Percentiles rank a stretch among this genome's conserved stretches.
Conservation (phyloP, 1,284 basidiomycete species). For the Cyathus pygmaeus region DNA sequence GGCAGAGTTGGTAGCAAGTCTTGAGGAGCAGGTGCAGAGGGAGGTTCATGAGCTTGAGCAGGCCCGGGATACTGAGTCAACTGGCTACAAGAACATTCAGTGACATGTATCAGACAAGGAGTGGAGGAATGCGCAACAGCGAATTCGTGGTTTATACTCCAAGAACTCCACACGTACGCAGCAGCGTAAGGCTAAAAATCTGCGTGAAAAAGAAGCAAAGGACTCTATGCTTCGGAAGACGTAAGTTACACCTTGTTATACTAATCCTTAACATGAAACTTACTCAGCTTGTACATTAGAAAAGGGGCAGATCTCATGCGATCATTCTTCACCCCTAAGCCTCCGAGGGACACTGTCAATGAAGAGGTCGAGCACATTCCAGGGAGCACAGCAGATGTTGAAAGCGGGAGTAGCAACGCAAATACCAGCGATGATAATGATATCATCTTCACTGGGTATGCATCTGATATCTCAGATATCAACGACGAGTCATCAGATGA, state of each 20-base stretch:
- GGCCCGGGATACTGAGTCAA: no score
- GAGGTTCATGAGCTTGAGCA: neutral
- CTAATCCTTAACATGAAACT: neutral
- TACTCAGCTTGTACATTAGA: neutral
- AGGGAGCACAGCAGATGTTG: no score
- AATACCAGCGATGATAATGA: neutral
- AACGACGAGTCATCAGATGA: neutral
- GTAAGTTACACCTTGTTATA: conserved; percentile 4
- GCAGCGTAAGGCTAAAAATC: conserved; percentile 4
- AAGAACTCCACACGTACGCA: conserved; percentile 16
- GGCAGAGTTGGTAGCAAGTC: neutral
- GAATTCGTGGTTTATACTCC: conserved; percentile 13
- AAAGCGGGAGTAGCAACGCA: neutral
- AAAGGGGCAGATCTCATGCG: conserved; percentile 2
- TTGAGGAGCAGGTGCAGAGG: neutral
- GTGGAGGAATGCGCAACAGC: conserved; percentile 11
- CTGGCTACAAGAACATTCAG: neutral
- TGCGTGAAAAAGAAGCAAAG: conserved; percentile 2
- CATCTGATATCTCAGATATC: conserved; percentile 12
- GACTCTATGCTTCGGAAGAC: neutral
- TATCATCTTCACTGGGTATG: conserved; percentile 7
- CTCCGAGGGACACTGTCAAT: neutral
- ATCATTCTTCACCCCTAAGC: neutral
- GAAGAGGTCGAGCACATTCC: no score
- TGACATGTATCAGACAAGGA: neutral